Evolutionary conservation across 164 flowering plant species (phyloP), one percentile per base, ranked within the genome.

Genomic region (Magnolia sinica): DNA sequence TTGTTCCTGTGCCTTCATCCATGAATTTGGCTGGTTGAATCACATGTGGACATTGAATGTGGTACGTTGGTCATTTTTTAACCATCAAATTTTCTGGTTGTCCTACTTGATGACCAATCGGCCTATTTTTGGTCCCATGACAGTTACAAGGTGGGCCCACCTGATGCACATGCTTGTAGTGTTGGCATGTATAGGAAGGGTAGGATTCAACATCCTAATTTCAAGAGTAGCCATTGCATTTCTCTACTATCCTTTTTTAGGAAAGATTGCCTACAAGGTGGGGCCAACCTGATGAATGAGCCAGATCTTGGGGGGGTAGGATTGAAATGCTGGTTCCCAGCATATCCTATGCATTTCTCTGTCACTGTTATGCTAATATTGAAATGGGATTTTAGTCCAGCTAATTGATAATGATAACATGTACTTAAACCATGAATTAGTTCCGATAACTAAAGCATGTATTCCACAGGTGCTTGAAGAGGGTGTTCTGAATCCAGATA

Each of bases 401-500:
- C 4, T 37, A 37, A 37, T 37, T 37, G 45, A 37, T 37, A 37
- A 37, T 3, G 45, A 37, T 37, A 37, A 37, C 45, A 37, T 37
- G 45, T 37, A 3, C 45, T 4, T 37, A 37, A 37, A 37, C 7
- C 7, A 37, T 37, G 6, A 37, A 3, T 37, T 37, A 37, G 45
- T 55, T 55, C 16, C 2, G 18, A 2, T 55, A 55, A 55, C 61
- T 55, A 16, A 55, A 55, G 13, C 3, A 55, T 55, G 61, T 55
- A 16, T 55, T 67, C n/a, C 22, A 70, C 83, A 95, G 99, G 99
- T 96, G 72, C 95, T 96, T 65, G 98, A 96, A 84, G 99, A 91
- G 69, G 99, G 99, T 31, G 93, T 96, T 74, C 93, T 96, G 75
- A 96, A 94, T 85, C 98, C 98, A 22, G 98, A 92, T 80, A 96